Evolutionary conservation across 2,329 filamentous ascomycete species (phyloP).

Genomic region (Chrysoporthe austroafricana): DNA sequence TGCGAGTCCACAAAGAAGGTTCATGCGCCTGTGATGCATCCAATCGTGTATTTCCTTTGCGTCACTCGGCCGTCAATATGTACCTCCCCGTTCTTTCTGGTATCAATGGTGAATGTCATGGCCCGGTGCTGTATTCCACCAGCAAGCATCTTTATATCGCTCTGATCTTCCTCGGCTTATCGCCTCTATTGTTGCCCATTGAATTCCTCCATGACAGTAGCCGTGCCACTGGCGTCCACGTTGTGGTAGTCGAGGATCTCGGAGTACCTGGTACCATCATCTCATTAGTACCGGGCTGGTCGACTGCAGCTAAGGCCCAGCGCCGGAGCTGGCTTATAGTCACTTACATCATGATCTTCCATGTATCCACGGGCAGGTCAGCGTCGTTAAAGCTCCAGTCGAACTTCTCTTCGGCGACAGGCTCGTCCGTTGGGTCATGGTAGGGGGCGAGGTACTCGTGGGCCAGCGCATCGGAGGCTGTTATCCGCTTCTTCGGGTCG

Average conservation of each 20-base stretch:
- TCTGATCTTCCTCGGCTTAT: background rate
- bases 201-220: constrained; percentile 44
- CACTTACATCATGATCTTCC: constrained; percentile 99
- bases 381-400: constrained; percentile 99
- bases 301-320: too few species aligned
- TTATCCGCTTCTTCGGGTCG: constrained; percentile 94
- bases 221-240: constrained; percentile 61
- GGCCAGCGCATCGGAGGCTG: constrained; percentile 80
- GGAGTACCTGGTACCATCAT: constrained; percentile 74
- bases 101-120: constrained; percentile 26
- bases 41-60: constrained; percentile 23
- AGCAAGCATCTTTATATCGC: background rate
- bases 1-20: background rate
- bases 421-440: constrained; percentile 96
- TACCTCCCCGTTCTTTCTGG: constrained; percentile 20
- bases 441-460: constrained; percentile 96
- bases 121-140: constrained; percentile 24
- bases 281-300: background rate
- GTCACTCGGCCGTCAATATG: constrained; percentile 15
- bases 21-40: constrained; percentile 26
- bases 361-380: constrained; percentile 96
- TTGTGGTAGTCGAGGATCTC: constrained; percentile 99
- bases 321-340: background rate
- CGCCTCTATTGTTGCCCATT: constrained; percentile 43
- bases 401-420: constrained; percentile 94